Conservation (phyloP, 1,139 yeast genomes). For the Scheffersomyces segobiensis region DNA sequence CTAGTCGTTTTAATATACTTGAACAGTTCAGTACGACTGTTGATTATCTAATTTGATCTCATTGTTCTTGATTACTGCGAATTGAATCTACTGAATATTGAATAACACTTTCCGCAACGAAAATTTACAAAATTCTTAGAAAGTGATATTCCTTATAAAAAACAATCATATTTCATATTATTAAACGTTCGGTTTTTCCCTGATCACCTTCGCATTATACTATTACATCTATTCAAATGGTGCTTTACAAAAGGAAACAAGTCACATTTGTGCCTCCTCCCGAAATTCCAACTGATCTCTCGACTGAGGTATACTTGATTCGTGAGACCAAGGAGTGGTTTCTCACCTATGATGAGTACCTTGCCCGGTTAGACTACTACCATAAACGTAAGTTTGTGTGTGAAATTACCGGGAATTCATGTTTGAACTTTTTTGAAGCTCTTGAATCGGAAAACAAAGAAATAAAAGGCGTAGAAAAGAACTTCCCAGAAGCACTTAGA, state of each 20-base stretch:
- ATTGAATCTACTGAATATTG: background rate
- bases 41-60: background rate
- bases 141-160: too few relatives aligned
- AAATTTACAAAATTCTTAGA: too few relatives aligned
- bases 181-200: background rate
- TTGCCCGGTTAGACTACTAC: slow-evolving; percentile 69
- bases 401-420: slow-evolving; percentile 93
- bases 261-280: slow-evolving; percentile 60
- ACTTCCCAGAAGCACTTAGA: slow-evolving; percentile 87
- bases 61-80: background rate
- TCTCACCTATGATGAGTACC: slow-evolving; percentile 68
- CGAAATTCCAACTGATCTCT: slow-evolving; percentile 51
- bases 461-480: slow-evolving; percentile 68
- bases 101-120: background rate
- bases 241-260: slow-evolving; percentile 70
- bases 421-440: slow-evolving; percentile 89
- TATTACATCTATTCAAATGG: slow-evolving; percentile 38
- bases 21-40: background rate
- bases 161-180: too few relatives aligned
- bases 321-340: slow-evolving; percentile 91
- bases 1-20: background rate
- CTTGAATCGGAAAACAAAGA: slow-evolving; percentile 70
- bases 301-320: slow-evolving; percentile 70
- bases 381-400: slow-evolving; percentile 81
- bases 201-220: background rate